These are phyloP conservation scores for Arctium lappa DNA, from an alignment of 129 eudicot species.

Conservation along the genomic window DNA sequence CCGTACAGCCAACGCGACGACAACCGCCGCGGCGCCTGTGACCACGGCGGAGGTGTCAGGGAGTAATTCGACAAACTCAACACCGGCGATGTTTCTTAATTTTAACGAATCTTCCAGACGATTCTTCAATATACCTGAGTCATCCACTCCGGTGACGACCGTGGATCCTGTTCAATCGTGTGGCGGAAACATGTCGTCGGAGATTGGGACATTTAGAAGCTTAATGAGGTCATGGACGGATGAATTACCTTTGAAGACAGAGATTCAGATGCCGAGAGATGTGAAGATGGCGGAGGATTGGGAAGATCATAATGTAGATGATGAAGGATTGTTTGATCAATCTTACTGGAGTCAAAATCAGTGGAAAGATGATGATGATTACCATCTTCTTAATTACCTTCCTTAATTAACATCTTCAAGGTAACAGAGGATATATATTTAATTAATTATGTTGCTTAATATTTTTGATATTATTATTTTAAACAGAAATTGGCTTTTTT, in stretches of 20 bases:
- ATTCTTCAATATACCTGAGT: not conserved
- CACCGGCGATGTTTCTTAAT: not conserved
- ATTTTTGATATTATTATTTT: not conserved
- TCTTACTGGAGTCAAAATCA: slow-evolving; percentile 25
- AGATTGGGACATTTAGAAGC: not conserved
- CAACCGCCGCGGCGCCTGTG: not conserved
- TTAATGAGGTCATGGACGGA: slow-evolving; percentile 1
- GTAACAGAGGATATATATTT: not conserved
- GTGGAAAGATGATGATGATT: slow-evolving; percentile 13
- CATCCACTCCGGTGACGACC: not conserved
- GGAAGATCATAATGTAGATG: not conserved
- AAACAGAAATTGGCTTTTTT: not conserved
- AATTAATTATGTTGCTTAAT: not conserved
- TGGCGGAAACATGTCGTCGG: not conserved
- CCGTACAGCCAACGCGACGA: slow-evolving; percentile 11
- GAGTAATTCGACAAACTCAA: not conserved
- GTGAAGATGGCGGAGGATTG: not conserved
- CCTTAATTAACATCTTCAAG: slow-evolving; percentile 24
- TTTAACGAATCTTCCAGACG: not conserved
- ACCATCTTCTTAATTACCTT: slow-evolving; percentile 16
- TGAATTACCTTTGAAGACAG: not conserved
- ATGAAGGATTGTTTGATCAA: slow-evolving; percentile 20
- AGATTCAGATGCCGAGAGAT: not conserved
- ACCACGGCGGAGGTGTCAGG: slow-evolving; percentile 7
- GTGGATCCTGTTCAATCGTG: not conserved